A percentile compares a stretch with the other conserved stretches of the same genome.
Evolutionary conservation across 257 asterid species (phyloP).

Genomic region (Forsythia viridissima): DNA sequence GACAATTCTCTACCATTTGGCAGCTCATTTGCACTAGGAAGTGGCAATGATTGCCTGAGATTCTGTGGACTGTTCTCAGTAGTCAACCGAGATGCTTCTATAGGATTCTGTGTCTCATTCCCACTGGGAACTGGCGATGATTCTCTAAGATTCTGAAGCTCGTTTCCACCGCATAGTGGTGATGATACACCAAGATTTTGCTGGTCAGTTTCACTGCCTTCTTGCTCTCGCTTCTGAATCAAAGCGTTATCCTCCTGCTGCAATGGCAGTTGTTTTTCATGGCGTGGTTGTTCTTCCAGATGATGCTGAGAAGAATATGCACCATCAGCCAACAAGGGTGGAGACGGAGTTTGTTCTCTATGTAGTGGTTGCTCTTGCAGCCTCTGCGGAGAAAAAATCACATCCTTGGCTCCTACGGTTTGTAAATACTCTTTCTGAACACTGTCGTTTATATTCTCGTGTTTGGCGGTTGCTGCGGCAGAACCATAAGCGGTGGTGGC

Average conservation of each 20-base stretch:
- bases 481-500: constrained; percentile 14
- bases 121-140: background rate
- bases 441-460: background rate
- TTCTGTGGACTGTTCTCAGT: background rate
- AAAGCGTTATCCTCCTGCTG: constrained; percentile 12
- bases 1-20: constrained; percentile 26
- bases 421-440: constrained; percentile 20
- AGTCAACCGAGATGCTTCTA: background rate
- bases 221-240: background rate
- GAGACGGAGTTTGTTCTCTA: constrained; percentile 22
- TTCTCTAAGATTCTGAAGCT: constrained; percentile 12
- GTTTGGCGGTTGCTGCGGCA: constrained; percentile 6
- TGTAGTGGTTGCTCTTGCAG: constrained; percentile 6
- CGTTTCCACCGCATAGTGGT: background rate
- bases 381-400: constrained; percentile 5
- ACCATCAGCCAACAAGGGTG: background rate
- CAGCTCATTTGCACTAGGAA: constrained; percentile 22
- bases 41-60: constrained; percentile 17
- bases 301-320: constrained; percentile 15
- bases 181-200: constrained; percentile 7
- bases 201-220: constrained; percentile 15
- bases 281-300: background rate
- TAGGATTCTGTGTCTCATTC: constrained; percentile 11
- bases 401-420: constrained; percentile 21
- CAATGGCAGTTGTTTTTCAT: background rate